These are phyloP conservation scores for Saccharomycopsis phalli DNA, from an alignment of 1,139 yeast genomes.

Conservation along the genomic window DNA sequence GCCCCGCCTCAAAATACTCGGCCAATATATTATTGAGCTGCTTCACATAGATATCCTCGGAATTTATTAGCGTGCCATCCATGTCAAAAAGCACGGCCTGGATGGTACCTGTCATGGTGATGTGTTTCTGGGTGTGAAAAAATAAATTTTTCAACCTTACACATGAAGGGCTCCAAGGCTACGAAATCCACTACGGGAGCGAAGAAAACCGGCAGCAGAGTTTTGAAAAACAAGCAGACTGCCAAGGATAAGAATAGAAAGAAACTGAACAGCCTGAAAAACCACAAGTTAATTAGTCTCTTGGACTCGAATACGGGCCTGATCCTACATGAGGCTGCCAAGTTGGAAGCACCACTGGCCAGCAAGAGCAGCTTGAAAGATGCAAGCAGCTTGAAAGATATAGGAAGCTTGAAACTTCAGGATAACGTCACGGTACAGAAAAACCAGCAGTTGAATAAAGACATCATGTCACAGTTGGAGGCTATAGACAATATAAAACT, in stretches of 20 bases:
- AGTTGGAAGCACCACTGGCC: background rate
- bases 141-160: background rate
- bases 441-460: slow-evolving; percentile 1
- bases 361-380: background rate
- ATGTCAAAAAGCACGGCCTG: slow-evolving; percentile 30
- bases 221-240: background rate
- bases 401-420: slow-evolving; percentile 2
- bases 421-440: slow-evolving; percentile 2
- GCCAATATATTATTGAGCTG: slow-evolving; percentile 12
- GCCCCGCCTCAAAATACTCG: slow-evolving; percentile 35
- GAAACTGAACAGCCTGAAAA: background rate
- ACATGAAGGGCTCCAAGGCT: background rate
- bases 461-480: slow-evolving; percentile 2
- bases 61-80: slow-evolving; percentile 53
- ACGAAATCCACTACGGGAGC: background rate
- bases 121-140: background rate
- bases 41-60: slow-evolving; percentile 46
- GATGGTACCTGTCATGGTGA: background rate
- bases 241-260: background rate
- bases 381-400: background rate
- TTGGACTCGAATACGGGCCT: background rate
- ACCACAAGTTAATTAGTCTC: background rate
- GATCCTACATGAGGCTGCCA: background rate
- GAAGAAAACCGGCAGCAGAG: background rate
- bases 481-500: slow-evolving; percentile 7